Evolutionary conservation across 192 early-diverging fungal genomes (phyloP).

Genomic region (Backusella tuberculispora): DNA sequence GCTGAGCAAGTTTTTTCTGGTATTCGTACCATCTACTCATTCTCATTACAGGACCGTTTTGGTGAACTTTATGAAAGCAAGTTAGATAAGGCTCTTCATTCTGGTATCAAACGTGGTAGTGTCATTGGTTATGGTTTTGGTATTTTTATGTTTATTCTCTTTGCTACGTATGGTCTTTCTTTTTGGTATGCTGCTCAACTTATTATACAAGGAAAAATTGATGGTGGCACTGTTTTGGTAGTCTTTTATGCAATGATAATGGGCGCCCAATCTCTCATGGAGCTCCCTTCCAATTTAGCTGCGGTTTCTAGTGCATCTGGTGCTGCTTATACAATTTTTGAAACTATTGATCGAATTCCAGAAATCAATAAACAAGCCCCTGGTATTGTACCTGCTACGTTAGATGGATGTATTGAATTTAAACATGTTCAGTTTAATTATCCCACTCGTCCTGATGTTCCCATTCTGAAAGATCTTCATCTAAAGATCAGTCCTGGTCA

Average conservation of each 20-base stretch:
- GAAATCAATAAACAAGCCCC: constrained; percentile 63
- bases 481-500: constrained; percentile 72
- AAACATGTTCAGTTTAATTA: constrained; percentile 79
- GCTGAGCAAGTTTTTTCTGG: constrained; percentile 82
- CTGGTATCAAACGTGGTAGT: constrained; percentile 64
- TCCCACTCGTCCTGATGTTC: constrained; percentile 81
- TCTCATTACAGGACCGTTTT: constrained; percentile 77
- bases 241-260: constrained; percentile 88
- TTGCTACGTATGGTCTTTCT: constrained; percentile 72
- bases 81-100: constrained; percentile 61
- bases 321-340: constrained; percentile 79
- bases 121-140: constrained; percentile 69
- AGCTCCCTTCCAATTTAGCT: constrained; percentile 69
- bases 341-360: constrained; percentile 79
- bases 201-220: constrained; percentile 46
- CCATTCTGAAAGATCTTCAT: constrained; percentile 69
- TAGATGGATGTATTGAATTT: constrained; percentile 73
- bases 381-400: constrained; percentile 48
- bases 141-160: constrained; percentile 72
- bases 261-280: constrained; percentile 68
- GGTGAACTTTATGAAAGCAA: constrained; percentile 57
- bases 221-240: constrained; percentile 65
- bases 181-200: constrained; percentile 81
- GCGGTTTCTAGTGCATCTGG: constrained; percentile 74
- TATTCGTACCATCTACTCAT: constrained; percentile 86